Evolutionary conservation across 2,329 filamentous ascomycete species (phyloP).

Genomic region (Cercospora canescens): DNA sequence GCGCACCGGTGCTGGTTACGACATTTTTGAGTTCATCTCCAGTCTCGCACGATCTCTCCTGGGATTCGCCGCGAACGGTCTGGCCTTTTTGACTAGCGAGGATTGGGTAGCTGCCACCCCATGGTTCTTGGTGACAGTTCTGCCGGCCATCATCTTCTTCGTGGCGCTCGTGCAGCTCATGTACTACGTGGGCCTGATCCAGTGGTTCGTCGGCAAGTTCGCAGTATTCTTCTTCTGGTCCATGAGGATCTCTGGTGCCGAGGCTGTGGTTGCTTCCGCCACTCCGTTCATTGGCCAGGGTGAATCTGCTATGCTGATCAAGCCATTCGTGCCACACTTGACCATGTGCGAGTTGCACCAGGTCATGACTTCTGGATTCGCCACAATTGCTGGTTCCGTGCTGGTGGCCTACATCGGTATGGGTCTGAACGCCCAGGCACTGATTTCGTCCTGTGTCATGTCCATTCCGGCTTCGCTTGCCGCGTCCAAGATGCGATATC

Average conservation of each 20-base stretch:
- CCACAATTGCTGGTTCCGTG: conserved; percentile 86
- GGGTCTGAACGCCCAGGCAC: conserved; percentile 78
- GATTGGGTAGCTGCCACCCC: conserved; percentile 50
- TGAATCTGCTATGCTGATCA: conserved; percentile 90
- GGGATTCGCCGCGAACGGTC: conserved; percentile 72
- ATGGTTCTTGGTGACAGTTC: conserved; percentile 72
- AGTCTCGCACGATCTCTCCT: conserved; percentile 71
- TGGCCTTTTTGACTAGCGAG: conserved; percentile 65
- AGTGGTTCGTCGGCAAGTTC: conserved; percentile 89
- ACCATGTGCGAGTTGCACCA: conserved; percentile 89
- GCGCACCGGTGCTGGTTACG: conserved; percentile 73
- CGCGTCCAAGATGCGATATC: conserved; percentile 85
- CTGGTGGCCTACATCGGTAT: conserved; percentile 82
- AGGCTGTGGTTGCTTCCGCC: conserved; percentile 89
- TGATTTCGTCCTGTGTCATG: conserved; percentile 94
- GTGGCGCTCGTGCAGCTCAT: conserved; percentile 85
- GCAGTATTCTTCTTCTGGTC: conserved; percentile 90
- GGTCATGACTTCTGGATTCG: conserved; percentile 89
- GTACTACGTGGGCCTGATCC: conserved; percentile 76
- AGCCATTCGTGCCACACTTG: conserved; percentile 80
- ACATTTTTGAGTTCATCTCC: conserved; percentile 90
- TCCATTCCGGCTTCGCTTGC: conserved; percentile 89
- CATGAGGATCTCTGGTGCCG: conserved; percentile 82
- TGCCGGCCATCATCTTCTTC: conserved; percentile 97
- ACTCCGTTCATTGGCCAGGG: conserved; percentile 94